Evolutionary conservation across 257 asterid species (phyloP), one percentile per base, ranked within the genome.

Genomic region (Gentiana macrophylla): DNA sequence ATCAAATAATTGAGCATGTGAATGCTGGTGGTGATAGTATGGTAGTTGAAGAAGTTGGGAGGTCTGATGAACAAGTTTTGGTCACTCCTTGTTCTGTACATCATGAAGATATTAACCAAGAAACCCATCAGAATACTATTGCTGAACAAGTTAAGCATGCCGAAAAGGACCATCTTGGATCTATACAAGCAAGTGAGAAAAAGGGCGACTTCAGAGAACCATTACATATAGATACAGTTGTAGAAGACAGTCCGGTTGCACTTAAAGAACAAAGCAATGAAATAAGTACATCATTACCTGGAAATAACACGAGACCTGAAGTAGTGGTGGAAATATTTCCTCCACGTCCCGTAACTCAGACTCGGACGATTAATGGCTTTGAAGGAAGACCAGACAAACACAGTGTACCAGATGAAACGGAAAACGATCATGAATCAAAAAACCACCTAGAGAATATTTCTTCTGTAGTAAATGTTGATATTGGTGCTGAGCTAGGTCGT

Each of bases 251-350:
- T 63, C 24, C 49, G 50, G 49, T 54, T 46, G 15, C 52, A 44
- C 13, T 50, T 32, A 52, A 52, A 10, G 60, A 24, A 38, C 68
- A 49, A 47, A 45, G 13, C 52, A 59, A 35, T 37, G 53, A 63
- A 11, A 32, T 43, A 32, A 64, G 60, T 49, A 61, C 52, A 66
- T 63, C 69, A 64, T 15, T 56, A 36, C 67, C 49, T 44, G 59
- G 33, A 8, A 49, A 57, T 34, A 55, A 12, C 34, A 35, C 24
- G 12, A 57, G 37, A 35, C 32, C 66, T 12, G 82, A 73, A 59
- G 67, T 77, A 53, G 67, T 68, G 11, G 94, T 86, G 68, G 97
- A 89, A 77, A 82, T 68, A 55, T 89, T 89, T 75, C 95, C 95
- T 3, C 46, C 75, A 37, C 70, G 77, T 63, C 84, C 94, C 12